phyloP scores from a whole-genome alignment of 1,139 yeast species.

The Zygosaccharomyces sapae region DNA sequence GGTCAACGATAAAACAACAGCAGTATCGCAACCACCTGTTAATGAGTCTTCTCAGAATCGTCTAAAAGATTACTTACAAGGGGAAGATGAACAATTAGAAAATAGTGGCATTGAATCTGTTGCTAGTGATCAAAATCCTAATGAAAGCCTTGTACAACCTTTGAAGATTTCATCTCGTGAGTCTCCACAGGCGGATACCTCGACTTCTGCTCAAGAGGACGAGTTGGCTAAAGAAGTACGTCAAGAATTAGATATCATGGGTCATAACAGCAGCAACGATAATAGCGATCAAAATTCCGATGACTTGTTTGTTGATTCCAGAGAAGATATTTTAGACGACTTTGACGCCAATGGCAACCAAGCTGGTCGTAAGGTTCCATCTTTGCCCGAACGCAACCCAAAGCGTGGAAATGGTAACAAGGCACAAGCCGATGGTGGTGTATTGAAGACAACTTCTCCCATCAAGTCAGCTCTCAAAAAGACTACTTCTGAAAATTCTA shows the following conservation, averaged over 20 bases:
- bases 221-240: conserved; percentile 2
- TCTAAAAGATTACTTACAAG: background rate
- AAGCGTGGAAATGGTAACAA: background rate
- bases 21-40: background rate
- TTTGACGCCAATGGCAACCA: background rate
- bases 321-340: background rate
- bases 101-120: conserved; percentile 4
- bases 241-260: background rate
- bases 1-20: background rate
- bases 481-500: conserved; percentile 28
- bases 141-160: background rate
- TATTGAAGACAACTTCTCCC: conserved; percentile 35
- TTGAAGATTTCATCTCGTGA: background rate
- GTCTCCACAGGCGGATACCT: conserved; percentile 1
- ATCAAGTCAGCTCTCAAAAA: conserved; percentile 66
- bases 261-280: conserved; percentile 2
- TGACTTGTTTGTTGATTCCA: conserved; percentile 5
- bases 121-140: background rate
- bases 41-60: conserved; percentile 1
- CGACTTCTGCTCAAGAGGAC: conserved; percentile 3
- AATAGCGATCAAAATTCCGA: conserved; percentile 3
- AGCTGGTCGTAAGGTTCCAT: background rate
- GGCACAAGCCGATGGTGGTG: background rate
- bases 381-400: background rate
- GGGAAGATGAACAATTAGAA: conserved; percentile 1